Conservation (phyloP, 306 rosid genomes). For the Cicer bijugum region DNA sequence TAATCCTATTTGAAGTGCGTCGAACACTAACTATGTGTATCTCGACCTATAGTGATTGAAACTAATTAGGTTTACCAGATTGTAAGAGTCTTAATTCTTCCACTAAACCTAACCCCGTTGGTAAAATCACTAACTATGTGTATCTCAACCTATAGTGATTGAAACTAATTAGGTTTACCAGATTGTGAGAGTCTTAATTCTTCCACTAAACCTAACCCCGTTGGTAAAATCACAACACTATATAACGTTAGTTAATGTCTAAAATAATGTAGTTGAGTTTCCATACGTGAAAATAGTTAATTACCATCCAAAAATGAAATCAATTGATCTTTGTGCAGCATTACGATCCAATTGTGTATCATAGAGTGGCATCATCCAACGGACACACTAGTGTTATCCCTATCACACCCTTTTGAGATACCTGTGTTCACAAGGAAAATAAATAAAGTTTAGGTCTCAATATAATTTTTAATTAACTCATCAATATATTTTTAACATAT, state of each 20-base stretch:
- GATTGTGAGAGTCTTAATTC: too few relatives aligned
- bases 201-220: too few relatives aligned
- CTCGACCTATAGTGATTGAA: too few relatives aligned
- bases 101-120: too few relatives aligned
- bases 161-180: too few relatives aligned
- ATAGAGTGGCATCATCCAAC: slow-evolving; percentile 55
- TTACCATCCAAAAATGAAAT: slow-evolving; percentile 54
- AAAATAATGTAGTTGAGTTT: neutral
- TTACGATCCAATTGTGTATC: slow-evolving; percentile 28
- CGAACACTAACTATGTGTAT: too few relatives aligned
- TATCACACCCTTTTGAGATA: slow-evolving; percentile 54
- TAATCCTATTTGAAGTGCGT: too few relatives aligned
- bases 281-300: neutral
- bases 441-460: neutral
- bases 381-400: slow-evolving; percentile 47
- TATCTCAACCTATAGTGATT: too few relatives aligned
- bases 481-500: neutral
- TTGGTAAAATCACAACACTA: too few relatives aligned
- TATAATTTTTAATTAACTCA: neutral
- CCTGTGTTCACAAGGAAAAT: slow-evolving; percentile 14
- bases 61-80: too few relatives aligned
- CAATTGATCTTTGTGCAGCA: slow-evolving; percentile 54
- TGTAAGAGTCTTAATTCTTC: too few relatives aligned
- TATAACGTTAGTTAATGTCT: neutral
- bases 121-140: too few relatives aligned